A percentile compares a stretch with the other conserved stretches of the same genome.
These are phyloP conservation scores for Curvularia sp. DNA, from an alignment of 2,329 filamentous ascomycete species.

Conservation along the genomic window DNA sequence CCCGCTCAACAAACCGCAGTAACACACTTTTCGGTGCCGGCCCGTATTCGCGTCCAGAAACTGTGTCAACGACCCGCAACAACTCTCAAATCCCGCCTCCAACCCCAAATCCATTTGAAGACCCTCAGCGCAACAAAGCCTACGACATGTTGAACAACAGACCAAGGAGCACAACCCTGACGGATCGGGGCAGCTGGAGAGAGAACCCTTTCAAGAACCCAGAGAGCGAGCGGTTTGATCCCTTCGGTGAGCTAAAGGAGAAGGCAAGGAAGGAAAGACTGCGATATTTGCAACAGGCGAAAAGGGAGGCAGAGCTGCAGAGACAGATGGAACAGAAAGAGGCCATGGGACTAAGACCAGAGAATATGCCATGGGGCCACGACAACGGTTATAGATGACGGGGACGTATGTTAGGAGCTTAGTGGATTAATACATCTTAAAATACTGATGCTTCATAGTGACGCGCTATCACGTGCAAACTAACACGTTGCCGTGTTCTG, in stretches of 20 bases:
- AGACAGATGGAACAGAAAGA: constrained; percentile 33
- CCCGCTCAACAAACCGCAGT: constrained; percentile 33
- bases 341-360: constrained; percentile 35
- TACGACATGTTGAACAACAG: constrained; percentile 45
- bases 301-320: constrained; percentile 31
- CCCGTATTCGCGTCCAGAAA: constrained; percentile 42
- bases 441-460: background rate
- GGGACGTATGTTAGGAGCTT: background rate
- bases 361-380: constrained; percentile 15
- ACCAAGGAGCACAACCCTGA: constrained; percentile 44
- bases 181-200: constrained; percentile 44
- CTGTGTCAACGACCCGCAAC: constrained; percentile 38
- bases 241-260: constrained; percentile 47
- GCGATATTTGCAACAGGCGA: constrained; percentile 35
- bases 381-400: constrained; percentile 12
- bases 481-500: background rate
- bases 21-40: constrained; percentile 38
- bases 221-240: constrained; percentile 46
- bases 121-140: constrained; percentile 47
- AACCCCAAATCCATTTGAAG: constrained; percentile 47
- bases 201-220: constrained; percentile 48
- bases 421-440: constrained; percentile 1
- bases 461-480: constrained; percentile 12
- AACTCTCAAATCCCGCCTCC: constrained; percentile 18
- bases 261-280: constrained; percentile 39